A percentile compares a stretch with the other conserved stretches of the same genome.
phyloP scores from a whole-genome alignment of 805 yeast species.

The Lipomyces spencermartinsiae region DNA sequence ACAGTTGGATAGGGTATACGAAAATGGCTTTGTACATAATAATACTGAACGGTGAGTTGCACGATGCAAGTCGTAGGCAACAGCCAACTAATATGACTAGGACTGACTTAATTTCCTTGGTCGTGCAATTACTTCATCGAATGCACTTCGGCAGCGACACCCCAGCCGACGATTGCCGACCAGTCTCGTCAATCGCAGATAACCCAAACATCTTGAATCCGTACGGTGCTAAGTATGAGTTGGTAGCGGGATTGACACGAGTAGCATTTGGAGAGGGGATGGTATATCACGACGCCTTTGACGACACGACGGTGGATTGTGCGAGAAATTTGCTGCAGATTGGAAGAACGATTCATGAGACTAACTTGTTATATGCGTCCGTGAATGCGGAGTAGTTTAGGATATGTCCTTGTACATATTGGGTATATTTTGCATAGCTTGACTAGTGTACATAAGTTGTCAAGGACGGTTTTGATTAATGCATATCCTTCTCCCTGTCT shows the following conservation, averaged over 20 bases:
- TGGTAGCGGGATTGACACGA: conserved; percentile 41
- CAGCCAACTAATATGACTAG: background rate
- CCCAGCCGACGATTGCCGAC: conserved; percentile 19
- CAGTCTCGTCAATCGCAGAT: background rate
- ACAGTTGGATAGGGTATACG: conserved; percentile 19
- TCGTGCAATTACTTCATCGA: conserved; percentile 7
- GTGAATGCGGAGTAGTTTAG: conserved; percentile 50
- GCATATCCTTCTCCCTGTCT: too few species aligned
- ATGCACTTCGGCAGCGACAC: conserved; percentile 29
- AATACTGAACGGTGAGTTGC: background rate
- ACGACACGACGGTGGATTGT: conserved; percentile 66
- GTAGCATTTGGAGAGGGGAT: conserved; percentile 38
- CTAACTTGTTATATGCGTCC: conserved; percentile 72
- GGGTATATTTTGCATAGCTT: background rate
- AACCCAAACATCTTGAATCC: conserved; percentile 13
- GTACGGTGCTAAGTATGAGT: conserved; percentile 36
- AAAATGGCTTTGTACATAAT: background rate
- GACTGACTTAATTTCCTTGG: conserved; percentile 8
- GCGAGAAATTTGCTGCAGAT: conserved; percentile 73
- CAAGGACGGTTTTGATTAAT: too few species aligned
- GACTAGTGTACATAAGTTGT: too few species aligned
- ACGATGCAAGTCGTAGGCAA: background rate
- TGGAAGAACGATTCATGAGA: conserved; percentile 76
- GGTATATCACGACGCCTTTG: conserved; percentile 48
- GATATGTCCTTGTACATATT: background rate